Conservation (phyloP, 78 protist genomes). For the Anaeramoeba flamelloides region DNA sequence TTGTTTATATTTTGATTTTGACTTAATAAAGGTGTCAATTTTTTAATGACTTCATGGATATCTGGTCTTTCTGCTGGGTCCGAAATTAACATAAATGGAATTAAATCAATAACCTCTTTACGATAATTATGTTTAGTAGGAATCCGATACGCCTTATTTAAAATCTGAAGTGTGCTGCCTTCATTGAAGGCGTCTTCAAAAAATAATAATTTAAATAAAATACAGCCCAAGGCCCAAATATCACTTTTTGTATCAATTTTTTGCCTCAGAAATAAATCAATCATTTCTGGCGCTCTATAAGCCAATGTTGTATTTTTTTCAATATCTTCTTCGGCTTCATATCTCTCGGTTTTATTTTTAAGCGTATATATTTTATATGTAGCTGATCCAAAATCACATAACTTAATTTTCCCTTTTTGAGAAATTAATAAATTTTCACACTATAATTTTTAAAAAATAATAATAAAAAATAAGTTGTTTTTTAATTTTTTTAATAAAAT, state of each 20-base stretch:
- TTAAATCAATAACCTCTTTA: no score
- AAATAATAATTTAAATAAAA: slow-evolving; percentile 15
- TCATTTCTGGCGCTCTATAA: slow-evolving; percentile 60
- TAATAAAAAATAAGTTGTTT: no score
- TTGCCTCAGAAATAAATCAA: slow-evolving; percentile 42
- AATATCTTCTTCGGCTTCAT: slow-evolving; percentile 41
- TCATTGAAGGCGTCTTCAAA: slow-evolving; percentile 21
- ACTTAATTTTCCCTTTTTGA: slow-evolving; percentile 15
- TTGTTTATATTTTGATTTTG: no score
- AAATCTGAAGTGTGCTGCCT: slow-evolving; percentile 24
- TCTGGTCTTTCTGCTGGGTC: no score
- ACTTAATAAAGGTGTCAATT: no score
- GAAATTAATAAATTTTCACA: slow-evolving; percentile 30
- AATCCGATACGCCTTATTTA: slow-evolving; percentile 1
- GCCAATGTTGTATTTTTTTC: slow-evolving; percentile 32
- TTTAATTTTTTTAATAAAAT: no score
- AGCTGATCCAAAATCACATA: slow-evolving; percentile 44
- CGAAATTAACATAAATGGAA: no score
- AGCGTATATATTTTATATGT: slow-evolving; percentile 5
- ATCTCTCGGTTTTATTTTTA: no score
- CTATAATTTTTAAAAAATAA: no score
- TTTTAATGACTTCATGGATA: no score
- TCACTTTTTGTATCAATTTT: slow-evolving; percentile 42
- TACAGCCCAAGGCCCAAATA: slow-evolving; percentile 39
- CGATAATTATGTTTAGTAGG: no score